A percentile compares a stretch with the other conserved stretches of the same genome.
These are phyloP conservation scores for Naganishia kalamii DNA, from an alignment of 768 basidiomycete species.

Conservation along the genomic window DNA sequence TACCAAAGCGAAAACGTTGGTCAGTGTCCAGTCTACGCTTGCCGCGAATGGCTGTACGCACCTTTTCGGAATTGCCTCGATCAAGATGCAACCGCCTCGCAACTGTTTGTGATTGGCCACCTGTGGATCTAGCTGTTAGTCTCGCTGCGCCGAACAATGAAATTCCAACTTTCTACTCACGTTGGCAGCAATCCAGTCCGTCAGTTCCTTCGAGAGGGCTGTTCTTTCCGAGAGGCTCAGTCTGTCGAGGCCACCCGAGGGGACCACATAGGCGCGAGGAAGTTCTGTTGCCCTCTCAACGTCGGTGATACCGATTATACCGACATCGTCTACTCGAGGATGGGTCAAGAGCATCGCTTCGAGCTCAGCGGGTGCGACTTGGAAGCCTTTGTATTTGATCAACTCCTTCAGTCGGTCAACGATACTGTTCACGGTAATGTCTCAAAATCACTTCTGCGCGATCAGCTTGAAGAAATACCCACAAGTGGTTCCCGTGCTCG, in stretches of 20 bases:
- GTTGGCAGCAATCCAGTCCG: constrained; percentile 60
- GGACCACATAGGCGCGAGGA: constrained; percentile 54
- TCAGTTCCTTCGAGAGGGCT: constrained; percentile 53
- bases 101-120: constrained; percentile 61
- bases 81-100: constrained; percentile 59
- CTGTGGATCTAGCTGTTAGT: neutral
- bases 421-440: constrained; percentile 27
- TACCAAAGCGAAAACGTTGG: constrained; percentile 34
- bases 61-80: constrained; percentile 67
- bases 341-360: constrained; percentile 70
- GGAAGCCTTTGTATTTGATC: constrained; percentile 61
- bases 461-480: constrained; percentile 53
- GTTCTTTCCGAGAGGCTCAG: constrained; percentile 37
- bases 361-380: constrained; percentile 82
- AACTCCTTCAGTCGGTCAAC: constrained; percentile 48
- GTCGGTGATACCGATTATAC: constrained; percentile 69
- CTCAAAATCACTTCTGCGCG: too few species aligned
- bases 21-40: neutral
- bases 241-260: constrained; percentile 29
- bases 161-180: constrained; percentile 51
- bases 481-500: constrained; percentile 64
- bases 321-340: constrained; percentile 68
- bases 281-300: constrained; percentile 70
- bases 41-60: constrained; percentile 34
- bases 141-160: neutral